Conservation (phyloP, 2,329 filamentous ascomycete species). For the Botrytis cinerea region DNA sequence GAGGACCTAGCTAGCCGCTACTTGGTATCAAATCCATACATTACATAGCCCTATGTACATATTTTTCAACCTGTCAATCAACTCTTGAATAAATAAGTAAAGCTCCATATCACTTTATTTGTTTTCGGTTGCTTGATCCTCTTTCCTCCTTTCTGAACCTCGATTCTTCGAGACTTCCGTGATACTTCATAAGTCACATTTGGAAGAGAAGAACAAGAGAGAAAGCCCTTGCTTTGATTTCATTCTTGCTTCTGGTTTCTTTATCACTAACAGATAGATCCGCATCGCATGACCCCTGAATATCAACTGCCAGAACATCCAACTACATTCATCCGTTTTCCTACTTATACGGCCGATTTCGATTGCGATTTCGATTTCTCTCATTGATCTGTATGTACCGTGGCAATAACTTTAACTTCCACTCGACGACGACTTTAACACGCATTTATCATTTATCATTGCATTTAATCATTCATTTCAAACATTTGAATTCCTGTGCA, state of each 20-base stretch:
- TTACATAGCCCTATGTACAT: conserved; percentile 5
- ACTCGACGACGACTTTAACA: not conserved
- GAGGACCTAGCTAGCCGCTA: not conserved
- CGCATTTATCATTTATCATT: not conserved
- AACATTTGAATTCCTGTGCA: not conserved
- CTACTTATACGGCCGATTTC: not conserved
- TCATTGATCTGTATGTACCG: not conserved
- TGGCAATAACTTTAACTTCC: not conserved
- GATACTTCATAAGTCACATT: not conserved
- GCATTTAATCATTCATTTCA: not conserved
- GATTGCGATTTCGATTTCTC: not conserved
- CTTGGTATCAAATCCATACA: conserved; percentile 1
- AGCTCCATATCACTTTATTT: not conserved
- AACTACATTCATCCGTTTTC: not conserved
- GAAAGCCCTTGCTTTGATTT: not conserved
- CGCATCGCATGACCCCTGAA: not conserved
- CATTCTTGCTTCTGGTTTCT: not conserved
- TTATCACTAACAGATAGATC: not conserved
- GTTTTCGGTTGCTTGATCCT: no score
- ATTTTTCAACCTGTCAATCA: not conserved
- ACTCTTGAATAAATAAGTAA: not conserved
- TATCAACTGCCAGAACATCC: not conserved
- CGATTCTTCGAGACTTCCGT: not conserved
- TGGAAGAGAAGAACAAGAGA: not conserved
- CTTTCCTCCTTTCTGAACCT: not conserved